Evolutionary conservation across 169 alveolate species (phyloP), one percentile per base, ranked within the genome.

Genomic region (Plasmodium knowlesi): DNA sequence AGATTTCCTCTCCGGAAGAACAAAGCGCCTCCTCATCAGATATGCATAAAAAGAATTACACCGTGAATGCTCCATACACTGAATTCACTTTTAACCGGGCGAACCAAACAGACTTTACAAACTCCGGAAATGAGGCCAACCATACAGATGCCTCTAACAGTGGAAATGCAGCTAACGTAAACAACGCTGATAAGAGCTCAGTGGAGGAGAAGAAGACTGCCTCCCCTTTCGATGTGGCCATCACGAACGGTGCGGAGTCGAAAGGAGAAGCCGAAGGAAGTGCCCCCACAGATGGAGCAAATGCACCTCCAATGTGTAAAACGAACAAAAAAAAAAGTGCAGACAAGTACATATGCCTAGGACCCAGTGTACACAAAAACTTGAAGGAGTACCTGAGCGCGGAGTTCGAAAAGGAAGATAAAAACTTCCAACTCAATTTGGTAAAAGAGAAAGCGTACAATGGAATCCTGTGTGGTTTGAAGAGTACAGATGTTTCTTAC

Each of bases 401-500:
- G 2, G 78, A 76, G 43, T 70, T 53, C 57, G 95, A 92, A 57
- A 70, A 41, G 25, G 94, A 89, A 41, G 76, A 79, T 34, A 89
- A 89, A 50, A 22, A 79, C 57, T 89, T 78, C 28, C 30, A 61
- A 25, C 10, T n/a, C 9, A 89, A 89, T 61, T 30, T 54, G 34
- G 54, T 79, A 14, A 89, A 89, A 4, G 74, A 78, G 41, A 79
- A 89, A 2, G 83, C 82, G 0, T 53, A 76, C 37, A 95, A 92
- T 34, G 96, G 95, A 19, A 12, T 95, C 19, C 67, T 91, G 12
- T 90, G 93, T 28, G 91, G 96, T 0, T 43, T 94, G 0, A 94
- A 96, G 34, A 93, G 96, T 25, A 95, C 97, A 6, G 97, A 95
- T 79, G 97, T 96, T 1, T 72, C 97, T 34, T 93, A 90, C 57